These are phyloP conservation scores for Kodamaea laetipori DNA, from an alignment of 805 yeast species.

Conservation along the genomic window DNA sequence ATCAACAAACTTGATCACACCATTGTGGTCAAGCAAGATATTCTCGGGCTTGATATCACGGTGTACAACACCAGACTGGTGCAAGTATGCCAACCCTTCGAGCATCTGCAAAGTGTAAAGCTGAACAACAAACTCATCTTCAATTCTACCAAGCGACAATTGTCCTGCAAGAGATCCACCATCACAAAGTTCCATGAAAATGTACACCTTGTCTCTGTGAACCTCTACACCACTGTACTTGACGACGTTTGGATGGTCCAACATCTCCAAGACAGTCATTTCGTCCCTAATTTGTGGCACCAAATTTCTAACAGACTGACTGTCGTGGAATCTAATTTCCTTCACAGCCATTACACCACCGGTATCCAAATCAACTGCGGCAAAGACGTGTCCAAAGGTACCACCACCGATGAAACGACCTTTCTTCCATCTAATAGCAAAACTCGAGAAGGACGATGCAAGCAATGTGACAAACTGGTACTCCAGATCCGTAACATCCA, in stretches of 20 bases:
- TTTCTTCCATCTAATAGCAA: conserved; percentile 96
- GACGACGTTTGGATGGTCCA: conserved; percentile 94
- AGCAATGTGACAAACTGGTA: conserved; percentile 83
- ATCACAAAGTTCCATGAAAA: conserved; percentile 97
- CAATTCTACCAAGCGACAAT: conserved; percentile 89
- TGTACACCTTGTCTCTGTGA: conserved; percentile 90
- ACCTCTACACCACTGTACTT: conserved; percentile 97
- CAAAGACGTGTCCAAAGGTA: conserved; percentile 90
- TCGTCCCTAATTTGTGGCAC: conserved; percentile 92
- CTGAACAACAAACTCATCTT: conserved; percentile 90
- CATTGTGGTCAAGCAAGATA: conserved; percentile 83
- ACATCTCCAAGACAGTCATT: conserved; percentile 93
- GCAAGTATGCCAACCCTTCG: conserved; percentile 93
- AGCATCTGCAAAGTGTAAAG: conserved; percentile 89
- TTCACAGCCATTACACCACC: conserved; percentile 98
- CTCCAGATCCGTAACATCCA: conserved; percentile 85
- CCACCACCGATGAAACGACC: conserved; percentile 94
- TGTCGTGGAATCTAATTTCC: conserved; percentile 88
- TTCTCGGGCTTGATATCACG: conserved; percentile 97
- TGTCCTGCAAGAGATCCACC: conserved; percentile 89
- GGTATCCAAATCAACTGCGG: conserved; percentile 88
- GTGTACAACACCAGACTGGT: conserved; percentile 93
- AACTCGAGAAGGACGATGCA: conserved; percentile 86
- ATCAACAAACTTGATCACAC: conserved; percentile 93
- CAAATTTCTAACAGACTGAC: conserved; percentile 78